A percentile compares a stretch with the other conserved stretches of the same genome.
Evolutionary conservation across 306 rosid genomes (phyloP).

Genomic region (Trifolium subterraneum): DNA sequence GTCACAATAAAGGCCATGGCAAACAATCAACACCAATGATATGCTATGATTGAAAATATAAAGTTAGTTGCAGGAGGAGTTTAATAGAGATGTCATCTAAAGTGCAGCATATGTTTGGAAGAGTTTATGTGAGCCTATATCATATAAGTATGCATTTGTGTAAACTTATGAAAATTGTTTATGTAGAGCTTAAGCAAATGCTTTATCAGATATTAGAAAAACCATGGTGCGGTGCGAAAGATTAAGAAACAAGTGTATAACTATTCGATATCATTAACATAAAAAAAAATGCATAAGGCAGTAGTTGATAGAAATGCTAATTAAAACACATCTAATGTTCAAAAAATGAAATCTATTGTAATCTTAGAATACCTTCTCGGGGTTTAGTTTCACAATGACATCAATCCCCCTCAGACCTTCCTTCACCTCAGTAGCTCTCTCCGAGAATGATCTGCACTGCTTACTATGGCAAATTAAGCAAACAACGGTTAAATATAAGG

Average conservation of each 20-base stretch:
- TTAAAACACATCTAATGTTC: neutral
- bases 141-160: neutral
- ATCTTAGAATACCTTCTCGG: conserved; percentile 63
- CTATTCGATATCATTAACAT: neutral
- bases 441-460: conserved; percentile 72
- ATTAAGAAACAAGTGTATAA: neutral
- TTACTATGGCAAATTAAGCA: conserved; percentile 52
- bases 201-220: neutral
- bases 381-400: conserved; percentile 66
- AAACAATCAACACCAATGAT: neutral
- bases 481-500: neutral
- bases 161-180: neutral
- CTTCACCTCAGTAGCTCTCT: conserved; percentile 67
- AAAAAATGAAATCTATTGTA: neutral
- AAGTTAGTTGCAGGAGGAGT: neutral
- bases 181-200: neutral
- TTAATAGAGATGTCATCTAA: neutral
- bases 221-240: neutral
- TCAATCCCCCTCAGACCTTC: conserved; percentile 64
- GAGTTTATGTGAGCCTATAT: neutral
- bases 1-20: conserved; percentile 4
- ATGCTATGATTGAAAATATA: neutral
- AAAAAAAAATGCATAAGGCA: neutral
- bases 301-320: neutral
- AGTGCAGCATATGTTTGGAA: neutral